Evolutionary conservation across 805 yeast genomes (phyloP), one percentile per base, ranked within the genome.

Genomic region (Pichia exigua): DNA sequence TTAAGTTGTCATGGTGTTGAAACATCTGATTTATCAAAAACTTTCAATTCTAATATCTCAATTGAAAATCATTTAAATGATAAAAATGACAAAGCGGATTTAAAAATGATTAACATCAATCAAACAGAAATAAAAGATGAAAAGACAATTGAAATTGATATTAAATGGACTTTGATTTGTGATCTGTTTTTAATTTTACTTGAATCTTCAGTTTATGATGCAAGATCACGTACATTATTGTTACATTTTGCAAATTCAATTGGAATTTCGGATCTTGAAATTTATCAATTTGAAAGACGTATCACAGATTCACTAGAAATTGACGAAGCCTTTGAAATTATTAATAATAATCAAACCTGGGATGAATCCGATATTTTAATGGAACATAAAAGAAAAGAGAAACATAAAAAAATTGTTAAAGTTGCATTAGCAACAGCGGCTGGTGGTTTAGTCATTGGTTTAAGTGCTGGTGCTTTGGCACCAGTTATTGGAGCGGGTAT

Each of bases 401-500:
- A 75, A 57, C 79, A 77, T 56, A 83, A 76, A 62, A 83, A 91
- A 62, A 71, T 88, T 65, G 84, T 89, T 48, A 90, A 87, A 61
- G 87, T 94, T 55, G 99, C 98, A 0, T 70, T 94, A 46, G 99
- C 99, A 0, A 94, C 98, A 9, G 76, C 91, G 17, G 98, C 98
- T 28, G 99, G 99, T 2, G 91, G 96, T 1, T 72, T 94, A 22
- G 96, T 94, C 1, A 79, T 94, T 53, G 99, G 99, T 2, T 72
- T 94, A 20, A 88, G 97, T 54, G 98, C 96, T 10, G 99, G 99
- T 8, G 68, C 94, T 44, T 71, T 94, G 44, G 99, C 99, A 0
- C 99, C 99, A 0, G 96, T 95, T 2, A 95, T 94, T 61, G 98
- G 98, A 47, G 98, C 98, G 1, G 99, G 99, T 61, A 64, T 94